Base-by-base conservation (phyloP, 768 basidiomycete species). In the Trametes elegans region DNA sequence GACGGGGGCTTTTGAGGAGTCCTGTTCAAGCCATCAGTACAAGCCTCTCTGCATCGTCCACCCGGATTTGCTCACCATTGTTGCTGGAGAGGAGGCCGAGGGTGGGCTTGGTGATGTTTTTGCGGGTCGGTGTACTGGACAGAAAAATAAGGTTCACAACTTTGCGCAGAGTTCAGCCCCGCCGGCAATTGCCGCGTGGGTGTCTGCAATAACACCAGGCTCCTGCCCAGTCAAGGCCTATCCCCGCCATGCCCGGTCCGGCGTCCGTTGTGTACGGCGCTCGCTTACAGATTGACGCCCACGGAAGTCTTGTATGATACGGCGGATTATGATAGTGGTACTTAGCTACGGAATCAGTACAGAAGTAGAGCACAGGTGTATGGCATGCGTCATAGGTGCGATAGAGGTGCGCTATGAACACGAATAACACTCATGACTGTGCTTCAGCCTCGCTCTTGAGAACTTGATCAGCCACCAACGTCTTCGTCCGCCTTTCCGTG, bases 1-100 rank as follows among this genome's bases (percentile, higher is more conserved):
- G 69, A 97, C 95, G 65, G 91, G 88, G 60, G 84, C 80, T 87
- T 94, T 91, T 71, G 90, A 84, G 66, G 89, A 83, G 71, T 91
- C 90, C 90, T 91, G 57, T 28, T 52, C 7, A 35, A 40, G 11
- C n/a, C 21, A 45, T 72, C 27, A 72, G 63, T 47, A 55, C 28
- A 8, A 3, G 2, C 27, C 10, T 8, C 3, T 11, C 3, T 29
- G 7, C 29, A 40, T 14, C 29, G 28, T 3, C 21, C 7, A 34
- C 49, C 24, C 26, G 31, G 5, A 3, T 5, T 14, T n/a, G 52
- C 57, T 60, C 52, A 69, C 69, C 69, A 71, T 70, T 67, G 61
- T 63, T 60, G 50, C 58, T 58, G 53, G 65, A 26, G 64, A 36
- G 60, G 42, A 57, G 61, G 61, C 62, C 64, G 64, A 62, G 55